phyloP scores from a whole-genome alignment of 2,329 filamentous ascomycete species.

The Cladobotryum protrusum region DNA sequence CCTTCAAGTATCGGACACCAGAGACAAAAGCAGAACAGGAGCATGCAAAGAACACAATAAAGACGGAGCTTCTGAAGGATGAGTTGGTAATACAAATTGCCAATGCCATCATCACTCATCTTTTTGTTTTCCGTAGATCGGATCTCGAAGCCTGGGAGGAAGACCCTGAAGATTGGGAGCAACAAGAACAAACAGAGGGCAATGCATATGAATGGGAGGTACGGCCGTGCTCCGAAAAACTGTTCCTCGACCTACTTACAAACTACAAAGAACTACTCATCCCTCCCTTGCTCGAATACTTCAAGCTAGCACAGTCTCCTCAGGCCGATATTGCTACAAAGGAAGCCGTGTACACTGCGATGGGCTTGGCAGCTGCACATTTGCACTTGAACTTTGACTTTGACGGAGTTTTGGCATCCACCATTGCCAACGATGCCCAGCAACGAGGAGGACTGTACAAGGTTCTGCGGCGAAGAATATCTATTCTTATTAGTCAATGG shows the following conservation, averaged over 20 bases:
- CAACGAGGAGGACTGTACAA: slow-evolving; percentile 57
- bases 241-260: slow-evolving; percentile 86
- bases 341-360: slow-evolving; percentile 89
- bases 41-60: slow-evolving; percentile 62
- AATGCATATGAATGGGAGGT: slow-evolving; percentile 91
- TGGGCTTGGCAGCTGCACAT: slow-evolving; percentile 77
- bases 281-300: slow-evolving; percentile 74
- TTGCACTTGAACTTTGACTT: slow-evolving; percentile 74
- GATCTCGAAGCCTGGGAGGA: slow-evolving; percentile 92
- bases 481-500: slow-evolving; percentile 87
- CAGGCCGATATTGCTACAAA: slow-evolving; percentile 69
- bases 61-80: slow-evolving; percentile 66
- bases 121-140: slow-evolving; percentile 78
- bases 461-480: slow-evolving; percentile 78
- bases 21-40: slow-evolving; percentile 72
- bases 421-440: slow-evolving; percentile 73
- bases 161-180: slow-evolving; percentile 93
- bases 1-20: slow-evolving; percentile 74
- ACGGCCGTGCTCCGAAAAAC: slow-evolving; percentile 83
- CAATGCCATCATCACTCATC: slow-evolving; percentile 75
- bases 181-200: slow-evolving; percentile 75
- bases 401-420: slow-evolving; percentile 67
- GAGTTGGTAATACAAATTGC: slow-evolving; percentile 75
- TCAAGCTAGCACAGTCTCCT: slow-evolving; percentile 66
- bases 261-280: slow-evolving; percentile 80